Percentiles rank a stretch among this genome's conserved stretches.
Evolutionary conservation across 768 basidiomycete genomes (phyloP).

Genomic region (Trametes cingulata): DNA sequence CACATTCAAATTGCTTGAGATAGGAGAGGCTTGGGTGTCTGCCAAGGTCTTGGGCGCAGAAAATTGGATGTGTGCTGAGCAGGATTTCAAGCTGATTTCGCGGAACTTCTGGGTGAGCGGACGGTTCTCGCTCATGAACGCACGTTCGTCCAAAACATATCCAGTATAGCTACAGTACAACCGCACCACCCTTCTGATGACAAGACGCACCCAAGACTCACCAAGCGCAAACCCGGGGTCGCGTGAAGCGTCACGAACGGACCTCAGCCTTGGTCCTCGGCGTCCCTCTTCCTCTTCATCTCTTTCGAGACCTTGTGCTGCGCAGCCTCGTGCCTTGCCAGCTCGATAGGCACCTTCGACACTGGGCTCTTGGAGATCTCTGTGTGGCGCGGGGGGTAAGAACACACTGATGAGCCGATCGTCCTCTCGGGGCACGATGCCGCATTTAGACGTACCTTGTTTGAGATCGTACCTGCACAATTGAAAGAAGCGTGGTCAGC

Average conservation of each 20-base stretch:
- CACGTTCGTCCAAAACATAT: conserved; percentile 7
- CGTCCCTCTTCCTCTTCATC: conserved; percentile 93
- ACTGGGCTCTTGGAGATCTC: conserved; percentile 95
- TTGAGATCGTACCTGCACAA: conserved; percentile 85
- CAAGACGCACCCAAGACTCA: conserved; percentile 7
- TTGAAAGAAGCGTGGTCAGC: conserved; percentile 21
- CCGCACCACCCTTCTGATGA: neutral
- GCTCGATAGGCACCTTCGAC: conserved; percentile 83
- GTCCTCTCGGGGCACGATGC: conserved; percentile 14
- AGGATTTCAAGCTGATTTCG: too few relatives aligned
- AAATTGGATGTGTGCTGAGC: neutral
- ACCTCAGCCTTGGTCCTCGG: conserved; percentile 57
- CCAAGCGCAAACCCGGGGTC: neutral
- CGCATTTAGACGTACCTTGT: conserved; percentile 58
- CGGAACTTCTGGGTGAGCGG: too few relatives aligned
- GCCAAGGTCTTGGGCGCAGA: neutral
- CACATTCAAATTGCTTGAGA: neutral
- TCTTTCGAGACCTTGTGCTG: conserved; percentile 89
- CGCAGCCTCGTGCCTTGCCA: conserved; percentile 90
- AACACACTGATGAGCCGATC: conserved; percentile 1
- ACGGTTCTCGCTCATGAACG: neutral
- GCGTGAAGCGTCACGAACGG: neutral
- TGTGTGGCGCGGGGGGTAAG: conserved; percentile 31
- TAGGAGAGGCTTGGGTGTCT: neutral
- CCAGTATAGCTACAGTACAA: conserved; percentile 3